Evolutionary conservation across 176 grass and related monocot genomes (phyloP).

Genomic region (Stipa capillata): DNA sequence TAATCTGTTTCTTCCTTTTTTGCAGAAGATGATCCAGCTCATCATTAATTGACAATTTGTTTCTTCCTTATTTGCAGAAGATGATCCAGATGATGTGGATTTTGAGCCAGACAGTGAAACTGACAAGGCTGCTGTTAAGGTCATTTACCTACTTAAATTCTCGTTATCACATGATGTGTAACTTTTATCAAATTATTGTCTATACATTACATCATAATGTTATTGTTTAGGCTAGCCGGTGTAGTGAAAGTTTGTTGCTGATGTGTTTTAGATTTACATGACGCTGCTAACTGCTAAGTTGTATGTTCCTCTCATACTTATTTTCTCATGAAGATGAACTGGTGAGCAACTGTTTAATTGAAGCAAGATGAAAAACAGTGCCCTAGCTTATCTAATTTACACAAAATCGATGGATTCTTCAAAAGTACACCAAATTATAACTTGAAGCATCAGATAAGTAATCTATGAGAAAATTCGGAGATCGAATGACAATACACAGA

Average conservation of each 20-base stretch:
- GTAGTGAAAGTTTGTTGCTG: neutral
- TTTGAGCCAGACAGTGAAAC: constrained; percentile 94
- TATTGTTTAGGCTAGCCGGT: constrained; percentile 16
- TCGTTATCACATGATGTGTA: neutral
- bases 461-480: neutral
- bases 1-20: constrained; percentile 7
- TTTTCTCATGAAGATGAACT: neutral
- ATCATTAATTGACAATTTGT: constrained; percentile 1
- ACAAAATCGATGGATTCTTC: neutral
- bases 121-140: constrained; percentile 73
- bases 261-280: neutral
- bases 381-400: neutral
- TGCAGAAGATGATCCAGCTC: neutral
- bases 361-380: constrained; percentile 1
- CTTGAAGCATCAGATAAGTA: constrained; percentile 6
- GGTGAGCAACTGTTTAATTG: neutral
- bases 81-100: constrained; percentile 96
- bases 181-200: constrained; percentile 16
- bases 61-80: constrained; percentile 56
- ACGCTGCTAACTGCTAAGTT: neutral
- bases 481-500: neutral
- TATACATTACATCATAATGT: neutral
- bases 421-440: neutral
- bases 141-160: constrained; percentile 24
- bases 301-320: neutral